Base-by-base conservation (phyloP, 2,329 filamentous ascomycete species). In the Pseudogymnoascus sp. region DNA sequence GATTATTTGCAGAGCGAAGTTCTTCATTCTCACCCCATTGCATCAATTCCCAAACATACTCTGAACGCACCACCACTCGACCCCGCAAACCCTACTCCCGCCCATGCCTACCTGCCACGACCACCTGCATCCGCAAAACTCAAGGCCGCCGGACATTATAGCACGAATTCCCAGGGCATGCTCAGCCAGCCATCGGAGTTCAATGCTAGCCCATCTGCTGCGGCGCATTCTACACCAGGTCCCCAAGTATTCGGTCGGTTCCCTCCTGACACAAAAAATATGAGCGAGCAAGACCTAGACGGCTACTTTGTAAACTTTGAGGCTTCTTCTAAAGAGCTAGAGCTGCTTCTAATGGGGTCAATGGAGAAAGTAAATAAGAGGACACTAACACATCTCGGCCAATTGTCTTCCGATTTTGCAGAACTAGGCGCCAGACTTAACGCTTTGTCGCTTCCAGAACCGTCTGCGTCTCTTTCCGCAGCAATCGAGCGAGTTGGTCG, bases 341-440 rank as follows among this genome's bases (percentile, higher is more conserved):
- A 99, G 74, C 80, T 88, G 15, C 82, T 97, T 4, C 81, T 99
- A 2, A 92, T 90, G 71, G 95, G 95, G 0, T 92, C 91, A 5
- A 96, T 99, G 80, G 96, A 99, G 74, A 97, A 96, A 75, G 92
- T 97, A 66, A 99, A 97, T 71, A 86, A 93, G 33, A 85, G 95
- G 36, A 92, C 93, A 5, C 79, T 99, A 6, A 90, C 87, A 65
- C 95, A 99, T 71, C 77, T 97, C 9, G 90, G 90, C 13, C 87
- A 89, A 4, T 80, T 97, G 60, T 91, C 91, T 2, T 84, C 91
- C 4, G 95, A 99, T 73, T 82, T 97, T 65, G 91, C 92, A 69
- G 95, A 99, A 72, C 82, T 99, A 8, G 95, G 95, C 7, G 95
- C 93, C n/a, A 85, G 92, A 66, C 97, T 95, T 76, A 99, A 99